phyloP scores from a whole-genome alignment of 805 yeast species.

The Yarrowia keelungensis region DNA sequence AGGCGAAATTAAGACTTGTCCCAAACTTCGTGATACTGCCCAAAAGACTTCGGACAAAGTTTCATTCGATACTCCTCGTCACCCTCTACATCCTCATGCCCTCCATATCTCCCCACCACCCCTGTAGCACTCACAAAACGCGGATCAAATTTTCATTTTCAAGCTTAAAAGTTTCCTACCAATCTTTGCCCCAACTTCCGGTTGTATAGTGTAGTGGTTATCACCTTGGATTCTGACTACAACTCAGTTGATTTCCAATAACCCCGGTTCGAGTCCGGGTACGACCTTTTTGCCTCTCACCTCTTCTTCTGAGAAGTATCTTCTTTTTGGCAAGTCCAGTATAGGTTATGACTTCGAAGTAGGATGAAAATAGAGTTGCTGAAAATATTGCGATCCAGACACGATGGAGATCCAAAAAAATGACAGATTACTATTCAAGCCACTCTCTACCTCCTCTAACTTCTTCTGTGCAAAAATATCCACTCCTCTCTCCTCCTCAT shows the following conservation, averaged over 20 bases:
- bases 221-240: slow-evolving; percentile 32
- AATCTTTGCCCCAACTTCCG: not conserved
- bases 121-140: not conserved
- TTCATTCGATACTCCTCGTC: no score
- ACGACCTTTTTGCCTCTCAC: slow-evolving; percentile 10
- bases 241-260: slow-evolving; percentile 3
- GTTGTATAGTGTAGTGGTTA: slow-evolving; percentile 36
- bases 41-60: no score
- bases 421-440: no score
- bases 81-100: no score
- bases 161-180: slow-evolving; percentile 7
- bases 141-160: not conserved
- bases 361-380: no score
- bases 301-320: not conserved
- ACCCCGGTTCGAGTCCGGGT: slow-evolving; percentile 38
- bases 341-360: no score
- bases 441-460: no score
- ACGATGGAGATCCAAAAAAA: no score
- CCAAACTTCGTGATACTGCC: no score
- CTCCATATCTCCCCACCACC: no score
- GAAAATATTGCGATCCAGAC: no score
- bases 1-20: no score
- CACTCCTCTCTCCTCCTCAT: not conserved
- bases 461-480: not conserved
- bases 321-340: not conserved